A percentile compares a stretch with the other conserved stretches of the same genome.
Conservation (phyloP, 1,284 basidiomycete genomes). For the Malassezia yamatoensis region DNA sequence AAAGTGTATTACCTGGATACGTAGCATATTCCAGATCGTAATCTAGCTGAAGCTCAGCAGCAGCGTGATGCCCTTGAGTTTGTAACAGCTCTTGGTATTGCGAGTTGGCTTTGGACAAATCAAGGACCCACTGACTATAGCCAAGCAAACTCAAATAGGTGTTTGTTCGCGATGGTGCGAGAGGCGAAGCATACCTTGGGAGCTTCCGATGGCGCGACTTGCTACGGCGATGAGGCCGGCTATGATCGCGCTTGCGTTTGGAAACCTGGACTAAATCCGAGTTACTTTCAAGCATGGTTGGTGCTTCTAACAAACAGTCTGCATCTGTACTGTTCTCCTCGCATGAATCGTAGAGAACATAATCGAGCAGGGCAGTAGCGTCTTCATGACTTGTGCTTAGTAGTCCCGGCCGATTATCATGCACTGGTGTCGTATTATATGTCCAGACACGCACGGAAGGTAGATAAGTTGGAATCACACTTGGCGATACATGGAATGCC, state of each 20-base stretch:
- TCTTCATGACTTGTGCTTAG: neutral
- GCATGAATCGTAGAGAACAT: constrained; percentile 15
- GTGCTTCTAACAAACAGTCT: constrained; percentile 45
- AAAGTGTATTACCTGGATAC: constrained; percentile 30
- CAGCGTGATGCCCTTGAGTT: constrained; percentile 8
- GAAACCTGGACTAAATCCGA: constrained; percentile 51
- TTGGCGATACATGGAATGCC: constrained; percentile 34
- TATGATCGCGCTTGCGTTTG: constrained; percentile 49
- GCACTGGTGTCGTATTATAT: constrained; percentile 41
- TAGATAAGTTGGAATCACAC: constrained; percentile 74
- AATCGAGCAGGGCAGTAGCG: constrained; percentile 35
- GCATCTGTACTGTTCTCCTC: constrained; percentile 37
- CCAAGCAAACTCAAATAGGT: constrained; percentile 63
- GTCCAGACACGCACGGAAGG: constrained; percentile 70
- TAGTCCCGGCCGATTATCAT: neutral
- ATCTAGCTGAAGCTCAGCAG: constrained; percentile 18
- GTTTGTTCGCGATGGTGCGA: constrained; percentile 64
- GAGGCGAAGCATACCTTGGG: constrained; percentile 57
- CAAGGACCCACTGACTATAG: constrained; percentile 71
- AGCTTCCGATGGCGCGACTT: constrained; percentile 43
- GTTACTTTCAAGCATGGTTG: neutral
- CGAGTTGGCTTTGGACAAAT: constrained; percentile 56
- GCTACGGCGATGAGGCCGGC: constrained; percentile 56
- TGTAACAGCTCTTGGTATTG: constrained; percentile 38
- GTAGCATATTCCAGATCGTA: constrained; percentile 43